Evolutionary conservation across 1,284 basidiomycete species (phyloP), one percentile per base, ranked within the genome.

Genomic region (Blastosporella zonata): DNA sequence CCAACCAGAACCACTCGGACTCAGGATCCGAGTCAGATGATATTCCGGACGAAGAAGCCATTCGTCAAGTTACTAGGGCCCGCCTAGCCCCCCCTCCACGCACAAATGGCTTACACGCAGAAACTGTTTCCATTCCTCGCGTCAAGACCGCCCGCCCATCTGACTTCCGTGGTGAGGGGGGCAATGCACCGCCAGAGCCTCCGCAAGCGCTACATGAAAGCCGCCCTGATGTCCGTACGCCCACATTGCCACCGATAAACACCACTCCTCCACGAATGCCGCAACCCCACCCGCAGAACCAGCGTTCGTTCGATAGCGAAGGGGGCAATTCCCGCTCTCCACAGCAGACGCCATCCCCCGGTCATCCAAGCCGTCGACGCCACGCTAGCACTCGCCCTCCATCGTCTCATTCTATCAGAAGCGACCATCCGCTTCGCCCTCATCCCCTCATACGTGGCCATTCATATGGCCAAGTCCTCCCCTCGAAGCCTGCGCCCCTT

Each of bases 371-470:
- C 47, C 46, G 49, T 27, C 69, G 65, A 45, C 67, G 64, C n/a
- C 56, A 60, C 17, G 59, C 62, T 12, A 47, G 53, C 36, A 65
- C 80, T n/a, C 79, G 84, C 17, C 82, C 84, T 10, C 74, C 82
- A 25, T 87, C 86, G 3, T 76, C 68, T 15, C 79, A 83, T 59
- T 84, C 84, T 17, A 61, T 77, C 27, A 70, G 70, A 49, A 67
- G 65, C 56, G 67, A 69, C 18, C 53, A 60, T 23, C 52, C 69
- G 18, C 66, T 84, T 22, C 81, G 83, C 17, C 85, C 83, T 0
- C 86, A 89, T 60, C 87, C 86, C 6, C 73, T 89, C 43, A 87
- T 89, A 54, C 81, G 86, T 47, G 84, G 84, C 7, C 74, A 82
- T 55, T 86, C 86, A 0, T 79, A 75, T 51, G 79, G 81, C 8